Conservation (phyloP, 2,329 filamentous ascomycete genomes). For the Calonectria fujianensis region DNA sequence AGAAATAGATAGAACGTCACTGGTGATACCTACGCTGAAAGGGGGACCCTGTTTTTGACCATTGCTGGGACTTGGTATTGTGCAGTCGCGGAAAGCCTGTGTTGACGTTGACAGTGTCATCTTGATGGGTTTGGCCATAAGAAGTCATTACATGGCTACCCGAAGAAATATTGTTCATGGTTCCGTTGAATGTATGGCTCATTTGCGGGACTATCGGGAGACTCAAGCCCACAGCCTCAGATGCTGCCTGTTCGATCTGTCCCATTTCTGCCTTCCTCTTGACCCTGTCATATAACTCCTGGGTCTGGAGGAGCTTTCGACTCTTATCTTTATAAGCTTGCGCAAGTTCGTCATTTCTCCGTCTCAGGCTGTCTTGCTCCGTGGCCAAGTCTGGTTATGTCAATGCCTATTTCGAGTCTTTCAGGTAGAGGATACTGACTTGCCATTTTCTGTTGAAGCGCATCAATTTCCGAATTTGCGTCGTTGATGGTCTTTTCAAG, state of each 20-base stretch:
- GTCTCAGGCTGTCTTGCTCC: slow-evolving; percentile 78
- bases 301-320: slow-evolving; percentile 80
- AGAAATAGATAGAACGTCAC: no score
- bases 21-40: slow-evolving; percentile 41
- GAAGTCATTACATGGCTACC: slow-evolving; percentile 27
- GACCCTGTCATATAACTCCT: slow-evolving; percentile 78
- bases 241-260: slow-evolving; percentile 73
- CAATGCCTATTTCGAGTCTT: slow-evolving; percentile 16
- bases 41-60: slow-evolving; percentile 43
- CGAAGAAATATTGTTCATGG: slow-evolving; percentile 1
- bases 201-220: slow-evolving; percentile 46
- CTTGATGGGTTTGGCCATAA: slow-evolving; percentile 43
- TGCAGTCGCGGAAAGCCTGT: slow-evolving; percentile 41
- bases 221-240: slow-evolving; percentile 63
- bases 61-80: slow-evolving; percentile 38
- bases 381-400: slow-evolving; percentile 69
- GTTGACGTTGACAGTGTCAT: slow-evolving; percentile 49
- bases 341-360: slow-evolving; percentile 83
- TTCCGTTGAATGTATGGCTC: slow-evolving; percentile 37
- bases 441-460: slow-evolving; percentile 78
- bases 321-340: slow-evolving; percentile 82
- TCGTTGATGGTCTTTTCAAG: slow-evolving; percentile 85
- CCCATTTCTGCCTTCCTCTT: slow-evolving; percentile 73
- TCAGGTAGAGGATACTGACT: slow-evolving; percentile 64
- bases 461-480: slow-evolving; percentile 82